These are phyloP conservation scores for Pharus latifolius DNA, from an alignment of 176 grass and related monocot species.

Conservation along the genomic window DNA sequence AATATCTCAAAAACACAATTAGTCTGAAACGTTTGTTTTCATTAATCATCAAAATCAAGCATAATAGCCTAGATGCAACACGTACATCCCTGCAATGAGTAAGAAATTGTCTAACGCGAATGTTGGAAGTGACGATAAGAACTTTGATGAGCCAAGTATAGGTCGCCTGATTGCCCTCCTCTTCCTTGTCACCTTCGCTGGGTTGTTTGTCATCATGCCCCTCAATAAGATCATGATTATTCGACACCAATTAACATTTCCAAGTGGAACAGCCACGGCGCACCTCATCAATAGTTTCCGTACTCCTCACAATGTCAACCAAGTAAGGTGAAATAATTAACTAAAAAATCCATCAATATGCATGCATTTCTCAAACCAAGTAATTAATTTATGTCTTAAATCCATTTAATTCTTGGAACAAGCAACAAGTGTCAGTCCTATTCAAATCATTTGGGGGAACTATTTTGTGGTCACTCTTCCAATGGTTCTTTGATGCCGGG, in stretches of 20 bases:
- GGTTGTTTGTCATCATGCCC: slow-evolving; percentile 37
- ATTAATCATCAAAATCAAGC: too few species aligned
- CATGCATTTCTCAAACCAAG: not conserved
- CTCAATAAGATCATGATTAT: slow-evolving; percentile 55
- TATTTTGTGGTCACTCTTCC: slow-evolving; percentile 37
- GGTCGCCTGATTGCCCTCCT: slow-evolving; percentile 34
- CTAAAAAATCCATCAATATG: not conserved
- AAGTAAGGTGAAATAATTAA: slow-evolving; percentile 1
- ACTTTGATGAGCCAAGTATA: slow-evolving; percentile 21
- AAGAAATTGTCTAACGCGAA: not conserved
- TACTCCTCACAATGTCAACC: slow-evolving; percentile 29
- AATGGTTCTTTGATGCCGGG: slow-evolving; percentile 49
- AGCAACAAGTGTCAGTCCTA: slow-evolving; percentile 33
- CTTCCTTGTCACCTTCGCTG: slow-evolving; percentile 40
- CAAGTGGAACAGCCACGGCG: slow-evolving; percentile 48
- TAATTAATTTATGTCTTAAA: too few species aligned
- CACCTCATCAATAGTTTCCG: slow-evolving; percentile 73
- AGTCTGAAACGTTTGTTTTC: too few species aligned
- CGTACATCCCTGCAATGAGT: slow-evolving; percentile 28
- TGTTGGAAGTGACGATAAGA: not conserved
- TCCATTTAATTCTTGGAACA: not conserved
- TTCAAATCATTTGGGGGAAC: slow-evolving; percentile 43
- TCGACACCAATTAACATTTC: slow-evolving; percentile 47
- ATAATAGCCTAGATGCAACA: too few species aligned
- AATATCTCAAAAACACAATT: too few species aligned